phyloP scores from a whole-genome alignment of 2,329 filamentous ascomycete species.

The Septoria linicola region DNA sequence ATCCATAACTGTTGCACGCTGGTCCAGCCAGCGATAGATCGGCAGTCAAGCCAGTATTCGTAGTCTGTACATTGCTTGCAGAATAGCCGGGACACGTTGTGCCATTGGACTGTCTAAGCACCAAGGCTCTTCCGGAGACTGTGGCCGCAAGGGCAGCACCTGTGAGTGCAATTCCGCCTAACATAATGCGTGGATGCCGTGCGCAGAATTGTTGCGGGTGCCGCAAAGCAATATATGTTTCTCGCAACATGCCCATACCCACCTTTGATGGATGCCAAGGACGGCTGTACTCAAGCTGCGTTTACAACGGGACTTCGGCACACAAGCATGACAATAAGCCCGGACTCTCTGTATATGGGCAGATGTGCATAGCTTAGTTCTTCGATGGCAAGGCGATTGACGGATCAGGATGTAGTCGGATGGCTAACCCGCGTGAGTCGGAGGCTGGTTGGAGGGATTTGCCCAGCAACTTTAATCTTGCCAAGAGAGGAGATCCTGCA shows the following conservation, averaged over 20 bases:
- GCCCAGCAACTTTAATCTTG: not conserved
- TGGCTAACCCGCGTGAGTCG: not conserved
- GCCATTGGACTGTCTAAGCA: conserved; percentile 3
- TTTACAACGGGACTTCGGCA: not conserved
- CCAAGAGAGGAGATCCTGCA: conserved; percentile 5
- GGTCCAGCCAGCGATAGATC: conserved; percentile 33
- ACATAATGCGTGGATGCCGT: conserved; percentile 7
- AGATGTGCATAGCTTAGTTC: not conserved
- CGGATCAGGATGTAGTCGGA: not conserved
- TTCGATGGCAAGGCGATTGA: too few relatives aligned
- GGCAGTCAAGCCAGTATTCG: conserved; percentile 29
- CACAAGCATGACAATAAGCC: not conserved
- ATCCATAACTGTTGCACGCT: conserved; percentile 35
- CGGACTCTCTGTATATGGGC: not conserved
- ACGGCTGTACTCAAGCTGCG: not conserved
- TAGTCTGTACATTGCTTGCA: conserved; percentile 32
- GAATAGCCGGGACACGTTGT: conserved; percentile 34
- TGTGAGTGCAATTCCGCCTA: conserved; percentile 6
- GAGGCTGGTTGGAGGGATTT: not conserved
- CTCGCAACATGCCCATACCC: not conserved
- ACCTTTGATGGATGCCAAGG: not conserved
- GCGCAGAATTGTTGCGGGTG: not conserved
- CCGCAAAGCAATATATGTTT: conserved; percentile 3
- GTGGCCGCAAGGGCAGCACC: conserved; percentile 14
- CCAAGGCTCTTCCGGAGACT: conserved; percentile 14